Percentiles rank a stretch among this genome's conserved stretches.
Conservation (phyloP, 148 eudicot genomes). For the Polygonum aviculare region DNA sequence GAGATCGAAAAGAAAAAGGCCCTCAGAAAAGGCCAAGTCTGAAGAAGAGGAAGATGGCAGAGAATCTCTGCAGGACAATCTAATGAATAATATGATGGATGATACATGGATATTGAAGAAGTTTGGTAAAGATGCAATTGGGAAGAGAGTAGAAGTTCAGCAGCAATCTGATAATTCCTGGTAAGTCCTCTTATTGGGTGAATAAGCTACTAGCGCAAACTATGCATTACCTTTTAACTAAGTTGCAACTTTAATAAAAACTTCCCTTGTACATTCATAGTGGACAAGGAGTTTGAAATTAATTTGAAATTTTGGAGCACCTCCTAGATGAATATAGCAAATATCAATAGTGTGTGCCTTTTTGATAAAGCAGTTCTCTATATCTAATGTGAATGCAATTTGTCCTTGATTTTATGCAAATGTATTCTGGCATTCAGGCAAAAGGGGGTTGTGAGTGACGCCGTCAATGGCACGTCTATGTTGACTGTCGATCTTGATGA, state of each 20-base stretch:
- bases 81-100: slow-evolving; percentile 53
- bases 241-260: too few species aligned
- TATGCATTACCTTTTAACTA: not conserved
- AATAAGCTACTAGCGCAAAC: not conserved
- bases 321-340: too few species aligned
- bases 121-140: slow-evolving; percentile 85
- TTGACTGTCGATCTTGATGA: slow-evolving; percentile 75
- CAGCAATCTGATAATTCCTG: slow-evolving; percentile 76
- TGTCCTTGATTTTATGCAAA: not conserved
- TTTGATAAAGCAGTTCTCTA: not conserved
- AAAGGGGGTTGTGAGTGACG: slow-evolving; percentile 60
- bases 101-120: slow-evolving; percentile 79
- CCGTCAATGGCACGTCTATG: slow-evolving; percentile 51
- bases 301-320: not conserved
- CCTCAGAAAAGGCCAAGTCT: slow-evolving; percentile 34
- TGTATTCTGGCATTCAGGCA: slow-evolving; percentile 41
- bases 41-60: slow-evolving; percentile 42
- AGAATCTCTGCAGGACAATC: slow-evolving; percentile 31
- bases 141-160: slow-evolving; percentile 93
- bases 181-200: slow-evolving; percentile 22
- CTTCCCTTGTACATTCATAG: too few species aligned
- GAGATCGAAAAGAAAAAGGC: slow-evolving; percentile 84
- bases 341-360: not conserved
- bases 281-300: too few species aligned
- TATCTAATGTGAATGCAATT: not conserved